phyloP scores from a whole-genome alignment of 306 rosid species.

The Vigna nakashimae region DNA sequence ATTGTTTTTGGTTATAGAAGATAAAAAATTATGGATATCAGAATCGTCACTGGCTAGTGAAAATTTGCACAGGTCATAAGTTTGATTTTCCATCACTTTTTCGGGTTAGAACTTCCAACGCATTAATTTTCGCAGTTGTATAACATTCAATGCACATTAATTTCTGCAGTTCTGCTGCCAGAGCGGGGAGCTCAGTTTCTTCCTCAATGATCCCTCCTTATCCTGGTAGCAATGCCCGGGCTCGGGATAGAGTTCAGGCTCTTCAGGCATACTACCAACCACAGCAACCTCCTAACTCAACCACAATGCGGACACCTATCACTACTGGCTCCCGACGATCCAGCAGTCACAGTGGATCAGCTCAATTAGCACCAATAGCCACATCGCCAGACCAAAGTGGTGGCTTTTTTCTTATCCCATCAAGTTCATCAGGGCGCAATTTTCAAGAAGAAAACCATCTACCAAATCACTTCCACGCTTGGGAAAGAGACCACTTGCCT shows the following conservation, averaged over 20 bases:
- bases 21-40: slow-evolving; percentile 11
- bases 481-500: slow-evolving; percentile 90
- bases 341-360: slow-evolving; percentile 72
- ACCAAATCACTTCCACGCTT: slow-evolving; percentile 60
- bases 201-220: slow-evolving; percentile 96
- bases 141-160: not conserved
- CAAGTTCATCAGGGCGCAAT: slow-evolving; percentile 79
- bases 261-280: slow-evolving; percentile 97
- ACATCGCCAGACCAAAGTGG: slow-evolving; percentile 80
- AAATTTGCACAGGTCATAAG: slow-evolving; percentile 8
- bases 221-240: slow-evolving; percentile 95
- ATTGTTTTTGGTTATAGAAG: slow-evolving; percentile 4
- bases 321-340: slow-evolving; percentile 71
- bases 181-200: slow-evolving; percentile 84
- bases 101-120: slow-evolving; percentile 22
- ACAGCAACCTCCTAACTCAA: slow-evolving; percentile 72
- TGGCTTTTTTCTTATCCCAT: slow-evolving; percentile 75
- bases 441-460: slow-evolving; percentile 78
- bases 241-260: slow-evolving; percentile 94
- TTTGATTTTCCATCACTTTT: slow-evolving; percentile 36
- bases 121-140: not conserved
- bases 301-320: slow-evolving; percentile 68
- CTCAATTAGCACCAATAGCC: slow-evolving; percentile 68
- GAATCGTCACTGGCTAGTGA: slow-evolving; percentile 7
- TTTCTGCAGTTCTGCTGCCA: slow-evolving; percentile 78